Percentiles rank a stretch among this genome's conserved stretches.
Conservation (phyloP, 106 monocot species). For the Dendrobium officinale region DNA sequence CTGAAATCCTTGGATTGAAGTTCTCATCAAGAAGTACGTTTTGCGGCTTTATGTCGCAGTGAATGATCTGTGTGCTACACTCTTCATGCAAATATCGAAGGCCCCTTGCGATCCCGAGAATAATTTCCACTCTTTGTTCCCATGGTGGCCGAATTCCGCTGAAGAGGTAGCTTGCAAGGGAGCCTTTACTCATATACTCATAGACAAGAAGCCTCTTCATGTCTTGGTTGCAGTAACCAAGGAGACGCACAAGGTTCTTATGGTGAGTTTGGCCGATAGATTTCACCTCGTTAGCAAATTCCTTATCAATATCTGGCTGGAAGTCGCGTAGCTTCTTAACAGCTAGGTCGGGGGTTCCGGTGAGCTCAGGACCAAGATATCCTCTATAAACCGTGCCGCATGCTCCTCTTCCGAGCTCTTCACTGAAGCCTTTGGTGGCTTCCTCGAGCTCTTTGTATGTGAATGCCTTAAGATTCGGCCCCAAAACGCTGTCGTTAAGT, state of each 20-base stretch:
- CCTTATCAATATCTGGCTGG: constrained; percentile 26
- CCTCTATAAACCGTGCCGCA: constrained; percentile 65
- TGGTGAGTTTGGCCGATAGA: constrained; percentile 48
- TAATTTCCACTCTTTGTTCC: constrained; percentile 21
- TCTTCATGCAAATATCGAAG: constrained; percentile 53
- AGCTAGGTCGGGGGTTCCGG: constrained; percentile 46
- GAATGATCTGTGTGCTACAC: constrained; percentile 31
- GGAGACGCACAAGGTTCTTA: constrained; percentile 38
- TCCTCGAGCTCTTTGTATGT: no score
- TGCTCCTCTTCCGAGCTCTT: constrained; percentile 2
- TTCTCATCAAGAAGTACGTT: constrained; percentile 51
- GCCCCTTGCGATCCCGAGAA: constrained; percentile 45
- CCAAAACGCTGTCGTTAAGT: no score
- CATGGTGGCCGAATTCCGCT: constrained; percentile 13
- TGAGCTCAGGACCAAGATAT: constrained; percentile 10
- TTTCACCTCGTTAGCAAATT: constrained; percentile 45
- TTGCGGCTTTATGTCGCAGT: constrained; percentile 53
- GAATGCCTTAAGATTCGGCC: no score
- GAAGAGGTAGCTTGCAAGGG: no score
- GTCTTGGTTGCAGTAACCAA: no score
- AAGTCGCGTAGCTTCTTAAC: constrained; percentile 42
- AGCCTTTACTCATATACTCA: no score
- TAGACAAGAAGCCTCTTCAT: no score
- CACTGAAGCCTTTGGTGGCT: no score
- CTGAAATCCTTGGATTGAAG: constrained; percentile 34